A percentile compares a stretch with the other conserved stretches of the same genome.
Conservation (phyloP, 306 rosid species). For the Glycine tomentella region DNA sequence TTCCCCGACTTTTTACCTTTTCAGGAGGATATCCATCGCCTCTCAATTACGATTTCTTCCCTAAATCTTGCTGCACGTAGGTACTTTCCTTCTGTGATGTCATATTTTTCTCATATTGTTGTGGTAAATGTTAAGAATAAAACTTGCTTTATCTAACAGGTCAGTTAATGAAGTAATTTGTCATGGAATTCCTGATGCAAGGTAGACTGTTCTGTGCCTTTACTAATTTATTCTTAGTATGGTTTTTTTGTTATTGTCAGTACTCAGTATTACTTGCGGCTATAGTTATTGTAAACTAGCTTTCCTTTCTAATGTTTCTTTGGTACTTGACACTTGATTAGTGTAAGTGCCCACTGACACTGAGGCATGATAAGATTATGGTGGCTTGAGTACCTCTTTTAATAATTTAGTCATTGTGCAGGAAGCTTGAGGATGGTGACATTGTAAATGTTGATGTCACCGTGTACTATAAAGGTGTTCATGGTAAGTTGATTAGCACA, state of each 20-base stretch:
- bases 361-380: conserved; percentile 2
- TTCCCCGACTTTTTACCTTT: conserved; percentile 38
- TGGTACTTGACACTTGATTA: conserved; percentile 11
- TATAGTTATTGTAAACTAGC: neutral
- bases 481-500: conserved; percentile 60
- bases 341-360: neutral
- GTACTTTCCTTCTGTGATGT: conserved; percentile 61
- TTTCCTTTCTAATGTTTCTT: neutral
- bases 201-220: conserved; percentile 51
- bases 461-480: conserved; percentile 89
- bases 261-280: neutral
- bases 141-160: conserved; percentile 57
- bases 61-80: conserved; percentile 99
- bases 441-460: conserved; percentile 89
- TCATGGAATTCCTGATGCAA: conserved; percentile 99
- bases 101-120: conserved; percentile 23
- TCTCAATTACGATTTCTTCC: conserved; percentile 91
- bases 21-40: conserved; percentile 98
- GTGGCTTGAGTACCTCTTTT: conserved; percentile 35
- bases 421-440: conserved; percentile 97
- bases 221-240: neutral
- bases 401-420: conserved; percentile 47
- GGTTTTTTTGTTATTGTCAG: neutral
- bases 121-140: conserved; percentile 34
- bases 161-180: conserved; percentile 98